phyloP scores from a whole-genome alignment of 1,284 basidiomycete species.

The Tilletia horrida region DNA sequence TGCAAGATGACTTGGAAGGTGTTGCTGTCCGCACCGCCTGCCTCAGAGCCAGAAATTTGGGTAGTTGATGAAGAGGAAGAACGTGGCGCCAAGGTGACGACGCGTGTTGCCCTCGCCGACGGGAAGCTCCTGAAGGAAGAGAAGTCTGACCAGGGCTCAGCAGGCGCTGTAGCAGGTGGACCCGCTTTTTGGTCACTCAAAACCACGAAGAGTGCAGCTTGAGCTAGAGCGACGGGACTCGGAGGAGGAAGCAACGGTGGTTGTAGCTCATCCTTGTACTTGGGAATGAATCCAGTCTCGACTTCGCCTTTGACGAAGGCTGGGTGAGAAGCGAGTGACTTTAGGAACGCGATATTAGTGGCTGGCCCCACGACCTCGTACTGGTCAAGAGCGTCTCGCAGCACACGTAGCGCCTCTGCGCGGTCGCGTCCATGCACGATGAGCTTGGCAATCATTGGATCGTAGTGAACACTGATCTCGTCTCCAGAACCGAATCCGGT shows the following conservation, averaged over 20 bases:
- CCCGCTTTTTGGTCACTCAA: constrained; percentile 62
- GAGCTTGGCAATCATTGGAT: constrained; percentile 91
- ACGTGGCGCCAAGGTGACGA: neutral
- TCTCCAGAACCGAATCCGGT: constrained; percentile 82
- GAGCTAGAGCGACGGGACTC: constrained; percentile 66
- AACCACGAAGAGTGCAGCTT: constrained; percentile 71
- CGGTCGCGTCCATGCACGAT: constrained; percentile 83
- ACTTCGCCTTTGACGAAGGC: constrained; percentile 77
- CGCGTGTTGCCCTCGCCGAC: neutral
- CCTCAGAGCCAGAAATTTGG: neutral
- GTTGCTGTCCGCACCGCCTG: neutral
- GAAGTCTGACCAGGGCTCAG: neutral
- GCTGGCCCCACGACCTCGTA: constrained; percentile 86
- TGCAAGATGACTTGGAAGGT: constrained; percentile 7
- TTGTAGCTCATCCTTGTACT: constrained; percentile 51
- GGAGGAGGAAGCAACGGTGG: constrained; percentile 61
- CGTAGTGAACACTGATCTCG: constrained; percentile 70
- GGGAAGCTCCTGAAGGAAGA: constrained; percentile 7
- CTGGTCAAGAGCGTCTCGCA: constrained; percentile 75
- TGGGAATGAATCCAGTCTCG: constrained; percentile 87
- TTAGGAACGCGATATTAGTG: constrained; percentile 86
- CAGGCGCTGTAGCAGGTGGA: neutral
- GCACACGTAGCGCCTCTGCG: constrained; percentile 75
- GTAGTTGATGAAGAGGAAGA: neutral
- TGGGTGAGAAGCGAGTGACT: constrained; percentile 70